A percentile compares a stretch with the other conserved stretches of the same genome.
Evolutionary conservation across 169 alveolate species (phyloP).

Genomic region (Ichthyophthirius multifiliis): DNA sequence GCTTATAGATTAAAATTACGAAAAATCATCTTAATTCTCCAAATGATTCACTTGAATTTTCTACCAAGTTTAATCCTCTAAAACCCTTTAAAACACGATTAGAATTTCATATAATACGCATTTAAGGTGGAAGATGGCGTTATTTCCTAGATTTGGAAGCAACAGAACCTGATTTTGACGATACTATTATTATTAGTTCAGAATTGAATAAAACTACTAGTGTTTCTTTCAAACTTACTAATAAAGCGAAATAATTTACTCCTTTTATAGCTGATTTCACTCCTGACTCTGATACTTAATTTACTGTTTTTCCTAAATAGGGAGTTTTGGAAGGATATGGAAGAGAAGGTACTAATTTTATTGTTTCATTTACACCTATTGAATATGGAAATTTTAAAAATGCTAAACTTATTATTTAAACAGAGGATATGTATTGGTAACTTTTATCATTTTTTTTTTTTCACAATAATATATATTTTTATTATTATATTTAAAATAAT

Average conservation of each 20-base stretch:
- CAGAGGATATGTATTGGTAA: conserved; percentile 85
- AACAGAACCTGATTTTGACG: conserved; percentile 80
- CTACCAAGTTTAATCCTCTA: conserved; percentile 72
- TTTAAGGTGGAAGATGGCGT: conserved; percentile 83
- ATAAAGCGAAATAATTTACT: conserved; percentile 69
- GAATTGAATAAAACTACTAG: conserved; percentile 73
- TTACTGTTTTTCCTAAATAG: conserved; percentile 62
- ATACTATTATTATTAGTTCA: conserved; percentile 66
- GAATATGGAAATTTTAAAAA: conserved; percentile 83
- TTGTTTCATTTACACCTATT: conserved; percentile 77
- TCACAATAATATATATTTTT: no score
- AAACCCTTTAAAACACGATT: conserved; percentile 77
- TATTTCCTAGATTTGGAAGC: conserved; percentile 76
- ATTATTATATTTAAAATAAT: conserved; percentile 15
- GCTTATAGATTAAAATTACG: conserved; percentile 15
- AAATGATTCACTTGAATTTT: conserved; percentile 53
- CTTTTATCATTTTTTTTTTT: no score
- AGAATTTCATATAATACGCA: conserved; percentile 72
- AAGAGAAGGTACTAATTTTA: conserved; percentile 79
- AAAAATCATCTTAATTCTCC: conserved; percentile 30
- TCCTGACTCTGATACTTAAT: conserved; percentile 74
- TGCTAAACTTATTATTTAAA: conserved; percentile 74
- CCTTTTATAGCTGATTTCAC: conserved; percentile 78
- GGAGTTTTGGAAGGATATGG: conserved; percentile 77
- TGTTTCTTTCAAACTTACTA: conserved; percentile 73